Percentiles rank a stretch among this genome's conserved stretches.
These are phyloP conservation scores for Brassica rapa DNA, from an alignment of 345 rosid genomes.

Conservation along the genomic window DNA sequence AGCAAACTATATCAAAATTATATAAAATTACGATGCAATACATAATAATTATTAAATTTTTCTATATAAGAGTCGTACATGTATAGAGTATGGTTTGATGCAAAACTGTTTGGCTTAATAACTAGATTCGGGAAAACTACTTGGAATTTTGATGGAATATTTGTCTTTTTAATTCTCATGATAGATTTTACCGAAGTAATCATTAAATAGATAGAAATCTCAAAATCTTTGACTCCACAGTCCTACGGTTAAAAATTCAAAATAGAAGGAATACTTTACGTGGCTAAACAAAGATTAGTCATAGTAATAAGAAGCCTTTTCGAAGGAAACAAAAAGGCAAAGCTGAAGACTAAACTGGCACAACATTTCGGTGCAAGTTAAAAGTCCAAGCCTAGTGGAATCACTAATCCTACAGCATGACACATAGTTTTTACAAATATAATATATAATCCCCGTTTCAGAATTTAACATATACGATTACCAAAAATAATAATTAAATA, in stretches of 20 bases:
- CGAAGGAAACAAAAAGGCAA: constrained; percentile 20
- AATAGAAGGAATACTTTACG: constrained; percentile 16
- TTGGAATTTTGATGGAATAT: not conserved
- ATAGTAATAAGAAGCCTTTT: not conserved
- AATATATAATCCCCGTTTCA: not conserved
- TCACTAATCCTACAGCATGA: constrained; percentile 1
- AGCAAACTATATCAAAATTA: not conserved
- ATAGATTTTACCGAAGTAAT: constrained; percentile 10
- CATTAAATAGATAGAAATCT: constrained; percentile 9
- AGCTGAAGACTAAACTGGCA: constrained; percentile 19
- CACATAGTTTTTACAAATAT: constrained; percentile 2
- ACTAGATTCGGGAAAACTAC: constrained; percentile 9
- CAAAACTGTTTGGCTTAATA: not conserved
- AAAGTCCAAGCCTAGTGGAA: constrained; percentile 24
- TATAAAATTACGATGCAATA: not conserved
- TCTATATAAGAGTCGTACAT: not conserved
- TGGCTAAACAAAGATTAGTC: constrained; percentile 14
- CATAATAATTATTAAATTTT: not conserved
- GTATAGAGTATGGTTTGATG: not conserved
- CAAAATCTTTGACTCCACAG: constrained; percentile 26
- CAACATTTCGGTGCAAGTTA: not conserved
- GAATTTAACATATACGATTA: no score
- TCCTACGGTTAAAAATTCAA: constrained; percentile 25
- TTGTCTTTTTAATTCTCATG: not conserved
- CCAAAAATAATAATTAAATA: not conserved